Evolutionary conservation across 306 rosid genomes (phyloP).

Genomic region (Cicer bijugum): DNA sequence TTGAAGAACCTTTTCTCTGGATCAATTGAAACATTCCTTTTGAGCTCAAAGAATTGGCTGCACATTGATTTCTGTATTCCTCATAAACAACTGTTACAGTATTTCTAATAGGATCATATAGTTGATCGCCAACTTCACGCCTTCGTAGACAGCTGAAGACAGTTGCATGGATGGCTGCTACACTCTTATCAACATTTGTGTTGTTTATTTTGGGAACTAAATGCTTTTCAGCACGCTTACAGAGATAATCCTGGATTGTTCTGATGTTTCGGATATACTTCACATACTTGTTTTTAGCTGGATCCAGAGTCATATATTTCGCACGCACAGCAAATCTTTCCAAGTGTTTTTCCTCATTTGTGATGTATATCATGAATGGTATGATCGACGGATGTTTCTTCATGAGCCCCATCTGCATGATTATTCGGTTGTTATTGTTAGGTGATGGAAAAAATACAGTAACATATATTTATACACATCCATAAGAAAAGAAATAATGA

Average conservation of each 20-base stretch:
- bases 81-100: slow-evolving; percentile 83
- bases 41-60: slow-evolving; percentile 84
- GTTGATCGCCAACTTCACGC: slow-evolving; percentile 85
- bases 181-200: slow-evolving; percentile 97
- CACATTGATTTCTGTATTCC: slow-evolving; percentile 91
- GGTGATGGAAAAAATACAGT: not conserved
- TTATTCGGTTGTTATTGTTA: slow-evolving; percentile 38
- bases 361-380: slow-evolving; percentile 92
- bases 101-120: slow-evolving; percentile 74
- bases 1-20: slow-evolving; percentile 89
- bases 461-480: slow-evolving; percentile 16
- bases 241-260: slow-evolving; percentile 94
- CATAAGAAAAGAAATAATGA: slow-evolving; percentile 9
- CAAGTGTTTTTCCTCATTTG: slow-evolving; percentile 93
- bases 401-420: slow-evolving; percentile 94
- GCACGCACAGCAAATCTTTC: slow-evolving; percentile 99
- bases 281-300: slow-evolving; percentile 92
- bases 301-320: slow-evolving; percentile 95
- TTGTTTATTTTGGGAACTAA: slow-evolving; percentile 97
- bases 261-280: slow-evolving; percentile 95
- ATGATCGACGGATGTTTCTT: slow-evolving; percentile 93
- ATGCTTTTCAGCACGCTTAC: slow-evolving; percentile 96
- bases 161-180: slow-evolving; percentile 97
- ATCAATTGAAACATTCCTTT: slow-evolving; percentile 97
- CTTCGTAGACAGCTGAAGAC: slow-evolving; percentile 93